These are phyloP conservation scores for Boletus subparvulus DNA, from an alignment of 768 basidiomycete genomes.

Conservation along the genomic window DNA sequence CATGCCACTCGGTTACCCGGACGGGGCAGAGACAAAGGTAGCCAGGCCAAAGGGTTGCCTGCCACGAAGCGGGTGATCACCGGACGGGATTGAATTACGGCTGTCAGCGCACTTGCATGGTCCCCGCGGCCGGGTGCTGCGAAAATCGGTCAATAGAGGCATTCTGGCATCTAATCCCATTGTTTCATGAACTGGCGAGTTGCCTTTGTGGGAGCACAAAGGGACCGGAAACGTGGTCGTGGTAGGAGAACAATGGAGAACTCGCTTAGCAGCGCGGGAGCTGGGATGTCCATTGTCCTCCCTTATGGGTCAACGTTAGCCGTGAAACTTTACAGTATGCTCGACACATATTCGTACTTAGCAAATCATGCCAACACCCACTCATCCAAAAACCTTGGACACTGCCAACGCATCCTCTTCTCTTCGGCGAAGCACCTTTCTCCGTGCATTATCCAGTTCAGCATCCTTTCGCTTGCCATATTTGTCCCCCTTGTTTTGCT, in stretches of 20 bases:
- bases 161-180: conserved; percentile 10
- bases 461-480: conserved; percentile 83
- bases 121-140: background rate
- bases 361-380: background rate
- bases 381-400: conserved; percentile 85
- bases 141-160: background rate
- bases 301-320: background rate
- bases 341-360: background rate
- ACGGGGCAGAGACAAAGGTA: conserved; percentile 32
- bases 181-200: conserved; percentile 24
- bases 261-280: conserved; percentile 15
- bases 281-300: conserved; percentile 17
- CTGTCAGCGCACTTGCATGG: background rate
- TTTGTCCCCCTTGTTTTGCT: conserved; percentile 73
- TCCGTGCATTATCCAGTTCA: conserved; percentile 59
- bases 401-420: conserved; percentile 82
- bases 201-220: conserved; percentile 34
- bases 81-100: conserved; percentile 2
- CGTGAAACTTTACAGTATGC: background rate
- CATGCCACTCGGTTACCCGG: conserved; percentile 28
- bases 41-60: conserved; percentile 8
- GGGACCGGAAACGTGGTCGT: conserved; percentile 12
- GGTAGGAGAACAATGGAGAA: conserved; percentile 32
- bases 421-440: conserved; percentile 62
- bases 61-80: conserved; percentile 2